Base-by-base conservation (phyloP, 2,329 filamentous ascomycete genomes). In the Coniochaeta ligniaria region DNA sequence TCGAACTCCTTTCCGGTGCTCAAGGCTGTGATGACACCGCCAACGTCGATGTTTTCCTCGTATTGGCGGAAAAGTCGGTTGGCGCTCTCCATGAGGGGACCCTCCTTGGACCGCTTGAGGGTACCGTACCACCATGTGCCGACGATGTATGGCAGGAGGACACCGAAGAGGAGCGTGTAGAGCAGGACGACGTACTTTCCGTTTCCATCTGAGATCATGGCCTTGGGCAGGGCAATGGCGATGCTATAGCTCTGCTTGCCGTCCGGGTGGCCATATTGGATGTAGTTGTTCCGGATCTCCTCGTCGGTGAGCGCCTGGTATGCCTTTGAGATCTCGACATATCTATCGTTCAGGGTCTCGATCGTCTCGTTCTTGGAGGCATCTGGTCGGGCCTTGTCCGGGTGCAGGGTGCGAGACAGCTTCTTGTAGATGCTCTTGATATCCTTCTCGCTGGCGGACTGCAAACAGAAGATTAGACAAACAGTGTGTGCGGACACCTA, bases 121-220 rank as follows among this genome's bases (percentile, higher is more conserved):
- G 92, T 96, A 63, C 96, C 95, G 72, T 99, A 99, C 95, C 95
- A 99, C 95, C 95, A 99, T 62, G 90, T 92, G 56, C 95, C 95
- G 60, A 99, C 94, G 56, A 95, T 80, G 73, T 96, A 99, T 2
- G 95, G 95, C 59, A 99, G 80, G 62, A 97, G 79, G 63, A 98
- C 91, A 60, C 94, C 95, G 58, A 99, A 86, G 43, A 98, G 83
- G 36, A 89, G 76, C 41, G 92, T 93, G 74, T 99, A 99, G 64
- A 97, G 83, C 61, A 97, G 80, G 63, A 99, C 81, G 59, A 99
- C 90, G 71, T 96, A 98, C 79, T 97, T 98, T 66, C 93, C 94
- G 73, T 95, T 96, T 60, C 93, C 94, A 66, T 97, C 92, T 16
- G 91, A 90, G 60, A 99, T 84, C 68, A 99, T 92, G 75, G 95